phyloP scores from a whole-genome alignment of 2,329 filamentous ascomycete species.

The Pyrenophora tritici-repentis region DNA sequence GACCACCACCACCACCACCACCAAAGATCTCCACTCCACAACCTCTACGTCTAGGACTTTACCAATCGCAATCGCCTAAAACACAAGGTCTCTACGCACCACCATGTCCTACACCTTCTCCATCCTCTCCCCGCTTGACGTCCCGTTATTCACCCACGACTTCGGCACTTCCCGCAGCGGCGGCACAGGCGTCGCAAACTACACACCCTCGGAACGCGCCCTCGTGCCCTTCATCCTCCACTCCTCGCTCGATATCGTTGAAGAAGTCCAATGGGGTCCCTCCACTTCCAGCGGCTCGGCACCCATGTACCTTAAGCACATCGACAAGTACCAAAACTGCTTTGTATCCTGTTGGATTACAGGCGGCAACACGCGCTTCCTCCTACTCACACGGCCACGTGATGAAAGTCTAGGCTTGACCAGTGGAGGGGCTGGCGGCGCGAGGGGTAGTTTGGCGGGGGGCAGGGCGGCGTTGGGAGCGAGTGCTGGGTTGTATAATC shows the following conservation, averaged over 20 bases:
- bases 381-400: conserved; percentile 83
- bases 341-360: conserved; percentile 96
- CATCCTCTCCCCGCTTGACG: conserved; percentile 93
- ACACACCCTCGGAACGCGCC: conserved; percentile 84
- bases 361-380: conserved; percentile 88
- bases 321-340: conserved; percentile 96
- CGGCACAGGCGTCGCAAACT: conserved; percentile 88
- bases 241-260: conserved; percentile 89
- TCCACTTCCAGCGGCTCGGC: conserved; percentile 35
- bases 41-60: not conserved
- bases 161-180: conserved; percentile 96
- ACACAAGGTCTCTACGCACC: not conserved
- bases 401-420: conserved; percentile 44
- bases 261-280: conserved; percentile 89
- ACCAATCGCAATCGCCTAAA: not conserved
- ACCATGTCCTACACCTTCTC: conserved; percentile 98
- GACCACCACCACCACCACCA: conserved; percentile 1
- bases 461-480: conserved; percentile 34
- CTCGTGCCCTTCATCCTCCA: conserved; percentile 98
- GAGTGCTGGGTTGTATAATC: conserved; percentile 66
- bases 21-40: too few relatives aligned
- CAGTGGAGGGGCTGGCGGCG: conserved; percentile 22
- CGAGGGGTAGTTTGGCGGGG: conserved; percentile 40
- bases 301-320: conserved; percentile 87
- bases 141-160: conserved; percentile 93